Evolutionary conservation across 768 basidiomycete species (phyloP), one percentile per base, ranked within the genome.

Genomic region (Kwoniella europaea): DNA sequence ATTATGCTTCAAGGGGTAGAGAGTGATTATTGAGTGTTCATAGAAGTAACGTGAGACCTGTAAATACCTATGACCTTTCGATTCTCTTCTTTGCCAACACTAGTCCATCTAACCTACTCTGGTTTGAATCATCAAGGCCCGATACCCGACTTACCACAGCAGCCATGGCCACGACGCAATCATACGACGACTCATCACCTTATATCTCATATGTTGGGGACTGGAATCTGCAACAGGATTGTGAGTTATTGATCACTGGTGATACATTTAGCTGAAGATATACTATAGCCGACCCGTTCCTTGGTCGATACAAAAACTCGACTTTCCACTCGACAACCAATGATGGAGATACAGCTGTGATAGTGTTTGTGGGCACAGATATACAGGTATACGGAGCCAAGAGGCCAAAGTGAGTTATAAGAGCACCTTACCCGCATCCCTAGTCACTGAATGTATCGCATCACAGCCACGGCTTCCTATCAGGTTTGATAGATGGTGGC

Each of bases 331-430:
- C 52, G 1, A 64, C 52, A 0, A 64, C 63, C 20, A 54, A 29
- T 1, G 29, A 64, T 44, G 63, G 63, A 18, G 63, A 64, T 64
- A 54, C 63, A 54, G 63, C 63, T 10, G 53, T 54, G 29, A 64
- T 64, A 1, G 53, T 54, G 10, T 64, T 64, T 64, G 41, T 64
- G 10, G 63, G 63, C 1, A 64, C 63, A 0, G 63, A 64, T 41
- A 64, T 64, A 16, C 50, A 64, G 53, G 63, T 64, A 2, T 64
- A 29, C 15, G 63, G 63, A 27, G 63, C 63, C 1, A 54, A 54
- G 9, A 64, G 63, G 44, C 63, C 63, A 1, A 64, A 64, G 63
- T 64, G 53, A 64, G 63, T n/a, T n/a, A n/a, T n/a, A n/a, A n/a
- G n/a, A n/a, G n/a, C n/a, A n/a, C n/a, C n/a, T n/a, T n/a, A n/a